Evolutionary conservation across 306 rosid genomes (phyloP).

Genomic region (Gastrolobium bilobum): DNA sequence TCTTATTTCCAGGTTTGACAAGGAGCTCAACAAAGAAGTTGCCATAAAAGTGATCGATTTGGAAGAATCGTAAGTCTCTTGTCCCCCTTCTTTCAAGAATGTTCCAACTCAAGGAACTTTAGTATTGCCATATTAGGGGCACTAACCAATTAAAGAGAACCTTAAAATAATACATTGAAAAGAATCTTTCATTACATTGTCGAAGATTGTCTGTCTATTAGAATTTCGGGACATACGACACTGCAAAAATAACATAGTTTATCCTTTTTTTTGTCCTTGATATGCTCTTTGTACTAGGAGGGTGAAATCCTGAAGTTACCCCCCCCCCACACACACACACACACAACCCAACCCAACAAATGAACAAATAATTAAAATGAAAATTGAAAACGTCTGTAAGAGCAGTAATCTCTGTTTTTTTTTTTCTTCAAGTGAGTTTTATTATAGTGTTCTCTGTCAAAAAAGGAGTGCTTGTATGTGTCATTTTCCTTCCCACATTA

Average conservation of each 20-base stretch:
- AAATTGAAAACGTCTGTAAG: background rate
- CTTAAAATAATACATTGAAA: slow-evolving; percentile 12
- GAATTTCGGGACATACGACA: slow-evolving; percentile 5
- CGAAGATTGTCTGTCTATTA: slow-evolving; percentile 5
- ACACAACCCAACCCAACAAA: no score
- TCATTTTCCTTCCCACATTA: background rate
- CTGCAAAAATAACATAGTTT: background rate
- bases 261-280: background rate
- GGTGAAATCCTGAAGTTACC: slow-evolving; percentile 28
- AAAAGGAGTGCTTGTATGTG: background rate
- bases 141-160: slow-evolving; percentile 12
- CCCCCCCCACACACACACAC: no score
- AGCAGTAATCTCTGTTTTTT: background rate
- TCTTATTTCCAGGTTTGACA: slow-evolving; percentile 84
- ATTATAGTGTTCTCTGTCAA: slow-evolving; percentile 12
- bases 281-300: slow-evolving; percentile 22
- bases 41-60: slow-evolving; percentile 98
- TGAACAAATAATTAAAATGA: background rate
- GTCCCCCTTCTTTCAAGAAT: slow-evolving; percentile 20
- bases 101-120: slow-evolving; percentile 8
- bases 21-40: slow-evolving; percentile 86
- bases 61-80: slow-evolving; percentile 93
- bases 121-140: slow-evolving; percentile 10
- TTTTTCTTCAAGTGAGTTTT: background rate
- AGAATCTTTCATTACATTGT: slow-evolving; percentile 19